Conservation (phyloP, 108 stramenopile species). For the Cyclotella kingstonii region DNA sequence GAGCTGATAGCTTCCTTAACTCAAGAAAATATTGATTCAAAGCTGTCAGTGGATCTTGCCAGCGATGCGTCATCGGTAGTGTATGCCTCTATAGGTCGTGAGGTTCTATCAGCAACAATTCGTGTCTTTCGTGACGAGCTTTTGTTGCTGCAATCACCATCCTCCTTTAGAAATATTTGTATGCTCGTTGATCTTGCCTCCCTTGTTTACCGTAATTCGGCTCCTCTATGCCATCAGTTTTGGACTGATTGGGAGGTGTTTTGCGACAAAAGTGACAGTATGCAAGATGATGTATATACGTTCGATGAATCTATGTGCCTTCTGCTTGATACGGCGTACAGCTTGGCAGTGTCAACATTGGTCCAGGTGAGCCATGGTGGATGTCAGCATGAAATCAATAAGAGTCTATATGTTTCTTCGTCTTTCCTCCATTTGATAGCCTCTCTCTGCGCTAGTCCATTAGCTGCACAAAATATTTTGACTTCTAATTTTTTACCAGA, state of each 20-base stretch:
- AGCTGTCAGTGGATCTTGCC: neutral
- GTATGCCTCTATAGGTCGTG: constrained; percentile 65
- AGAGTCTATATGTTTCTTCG: constrained; percentile 28
- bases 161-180: constrained; percentile 54
- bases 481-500: constrained; percentile 34
- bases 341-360: constrained; percentile 40
- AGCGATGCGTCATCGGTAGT: constrained; percentile 40
- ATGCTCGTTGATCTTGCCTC: constrained; percentile 55
- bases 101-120: constrained; percentile 56
- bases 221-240: constrained; percentile 51
- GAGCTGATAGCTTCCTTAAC: neutral
- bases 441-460: constrained; percentile 31
- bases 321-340: constrained; percentile 58
- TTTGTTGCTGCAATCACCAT: constrained; percentile 21
- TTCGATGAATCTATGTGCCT: constrained; percentile 46
- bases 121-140: constrained; percentile 39
- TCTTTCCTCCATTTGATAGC: constrained; percentile 36
- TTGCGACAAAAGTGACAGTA: constrained; percentile 1
- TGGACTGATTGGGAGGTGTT: constrained; percentile 62
- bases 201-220: constrained; percentile 49
- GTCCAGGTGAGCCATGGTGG: constrained; percentile 15
- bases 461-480: constrained; percentile 22
- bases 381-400: constrained; percentile 12
- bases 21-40: constrained; percentile 8
- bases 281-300: constrained; percentile 8